Base-by-base conservation (phyloP, 495 filamentous ascomycete genomes). In the Diplogelasinospora grovesii region DNA sequence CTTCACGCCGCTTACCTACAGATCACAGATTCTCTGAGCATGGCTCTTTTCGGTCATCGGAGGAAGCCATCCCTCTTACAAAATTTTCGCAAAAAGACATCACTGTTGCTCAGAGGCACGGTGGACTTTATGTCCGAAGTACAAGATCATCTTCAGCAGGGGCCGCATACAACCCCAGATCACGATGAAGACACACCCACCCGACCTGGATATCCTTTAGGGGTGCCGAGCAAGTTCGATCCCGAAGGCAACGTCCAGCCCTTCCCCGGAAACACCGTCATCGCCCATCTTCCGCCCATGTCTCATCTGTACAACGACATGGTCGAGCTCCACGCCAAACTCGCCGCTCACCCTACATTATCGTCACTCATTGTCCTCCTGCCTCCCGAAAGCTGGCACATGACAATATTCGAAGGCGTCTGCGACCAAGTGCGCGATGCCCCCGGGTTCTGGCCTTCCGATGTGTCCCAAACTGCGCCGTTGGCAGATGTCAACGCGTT, bases 201-300 rank as follows among this genome's bases (percentile, higher is more conserved):
- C 16, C 36, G 15, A 16, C 38, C 36, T 11, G 22, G 39, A 11
- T 45, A 50, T 19, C 50, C 50, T 3, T 5, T 23, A 4, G 50
- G 50, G 10, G 46, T 54, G n/a, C 50, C 50, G 15, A 28, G 22
- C 20, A 57, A 57, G 29, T 57, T 57, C 38, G 34, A 37, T 32
- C 35, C 37, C 14, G 28, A 48, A 9, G 48, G 48, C 22, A 38
- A 45, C 30, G 48, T 54, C 11, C 50, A 49, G 37, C 45, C 23
- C 13, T 57, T 57, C 31, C 37, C 45, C 3, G 50, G 54, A 20
- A 57, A 57, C 38, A 57, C 50, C 31, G 54, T 57, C 42, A 13
- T 57, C 38, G 36, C 31, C 18, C 47, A 51, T 26, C 48, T 54
- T 4, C 14, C 54, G 6, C 35, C 20, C 3, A 8, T 23, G 3